Conservation (phyloP, 495 filamentous ascomycete genomes). For the Talaromyces adpressus region DNA sequence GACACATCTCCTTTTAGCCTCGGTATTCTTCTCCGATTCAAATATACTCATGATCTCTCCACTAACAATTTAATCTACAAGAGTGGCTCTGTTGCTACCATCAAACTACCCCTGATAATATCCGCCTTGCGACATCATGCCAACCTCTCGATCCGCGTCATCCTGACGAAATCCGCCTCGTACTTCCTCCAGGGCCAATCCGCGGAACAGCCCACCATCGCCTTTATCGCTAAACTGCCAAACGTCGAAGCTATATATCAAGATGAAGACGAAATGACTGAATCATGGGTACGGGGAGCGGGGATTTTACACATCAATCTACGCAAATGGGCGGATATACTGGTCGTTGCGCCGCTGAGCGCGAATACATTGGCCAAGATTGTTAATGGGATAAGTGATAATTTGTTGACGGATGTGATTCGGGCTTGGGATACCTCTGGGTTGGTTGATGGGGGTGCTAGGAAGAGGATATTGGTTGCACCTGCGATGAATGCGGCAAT, state of each 20-base stretch:
- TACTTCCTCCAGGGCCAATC: slow-evolving; percentile 61
- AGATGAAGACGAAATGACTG: slow-evolving; percentile 66
- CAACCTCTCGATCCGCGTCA: slow-evolving; percentile 59
- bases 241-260: slow-evolving; percentile 58
- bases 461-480: slow-evolving; percentile 50
- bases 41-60: slow-evolving; percentile 26
- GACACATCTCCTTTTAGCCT: slow-evolving; percentile 72
- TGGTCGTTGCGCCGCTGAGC: slow-evolving; percentile 62
- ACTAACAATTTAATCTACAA: slow-evolving; percentile 6
- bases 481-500: slow-evolving; percentile 71
- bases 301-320: slow-evolving; percentile 69
- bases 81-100: slow-evolving; percentile 62
- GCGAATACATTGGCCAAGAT: slow-evolving; percentile 71
- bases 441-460: slow-evolving; percentile 31
- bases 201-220: slow-evolving; percentile 53
- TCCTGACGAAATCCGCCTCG: slow-evolving; percentile 57
- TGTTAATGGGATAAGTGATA: slow-evolving; percentile 48
- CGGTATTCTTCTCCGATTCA: slow-evolving; percentile 36
- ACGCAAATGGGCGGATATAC: slow-evolving; percentile 62
- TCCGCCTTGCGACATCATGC: slow-evolving; percentile 39
- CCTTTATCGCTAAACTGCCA: slow-evolving; percentile 33
- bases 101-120: slow-evolving; percentile 68
- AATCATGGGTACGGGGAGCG: slow-evolving; percentile 51
- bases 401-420: slow-evolving; percentile 54
- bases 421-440: slow-evolving; percentile 72